Evolutionary conservation across 495 filamentous ascomycete species (phyloP), one percentile per base, ranked within the genome.

Genomic region (Polyplosphaeria fusca): DNA sequence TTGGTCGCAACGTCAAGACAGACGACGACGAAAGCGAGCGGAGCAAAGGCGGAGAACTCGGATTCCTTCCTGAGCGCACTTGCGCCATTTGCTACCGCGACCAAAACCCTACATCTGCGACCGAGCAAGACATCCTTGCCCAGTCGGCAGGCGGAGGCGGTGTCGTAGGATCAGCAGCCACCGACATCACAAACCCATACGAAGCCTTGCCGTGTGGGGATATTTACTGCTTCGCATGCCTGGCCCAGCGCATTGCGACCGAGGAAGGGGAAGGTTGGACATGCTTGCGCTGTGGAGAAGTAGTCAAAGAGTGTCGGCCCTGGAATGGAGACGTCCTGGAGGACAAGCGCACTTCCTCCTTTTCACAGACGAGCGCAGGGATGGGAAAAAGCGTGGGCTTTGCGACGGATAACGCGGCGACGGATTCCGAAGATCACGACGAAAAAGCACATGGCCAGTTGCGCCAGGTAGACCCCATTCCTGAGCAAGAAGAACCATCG

Each of bases 21-120:
- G 71, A 74, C 4, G 66, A 70, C 25, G 68, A 73, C 25, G 77
- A 78, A 11, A 73, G 77, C 13, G 76, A 81, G 46, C 66, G 68
- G 9, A 43, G 28, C 1, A 82, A 79, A 52, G 71, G 70, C 28
- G 91, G 91, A 25, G 89, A 95, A 62, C 82, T 89, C 41, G 77
- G 80, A 0, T 95, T 92, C 70, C 77, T 98, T 27, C 93, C 92
- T 0, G 91, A 97, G 66, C 77, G 93, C 40, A 97, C 92, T 1
- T 98, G 93, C 70, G 94, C 91, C n/a, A 96, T 98, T 52, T 98
- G 93, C 73, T 96, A 96, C 68, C 82, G 89, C 52, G 90, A 94
- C 61, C 89, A 93, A 64, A 96, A 94, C 63, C 83, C 86, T 0
- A 68, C 74, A 23, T 44, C 46, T 3, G 70, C 55, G 63, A 55